A percentile compares a stretch with the other conserved stretches of the same genome.
phyloP scores from a whole-genome alignment of 768 basidiomycete genomes.

The Leccinum uliginosum region DNA sequence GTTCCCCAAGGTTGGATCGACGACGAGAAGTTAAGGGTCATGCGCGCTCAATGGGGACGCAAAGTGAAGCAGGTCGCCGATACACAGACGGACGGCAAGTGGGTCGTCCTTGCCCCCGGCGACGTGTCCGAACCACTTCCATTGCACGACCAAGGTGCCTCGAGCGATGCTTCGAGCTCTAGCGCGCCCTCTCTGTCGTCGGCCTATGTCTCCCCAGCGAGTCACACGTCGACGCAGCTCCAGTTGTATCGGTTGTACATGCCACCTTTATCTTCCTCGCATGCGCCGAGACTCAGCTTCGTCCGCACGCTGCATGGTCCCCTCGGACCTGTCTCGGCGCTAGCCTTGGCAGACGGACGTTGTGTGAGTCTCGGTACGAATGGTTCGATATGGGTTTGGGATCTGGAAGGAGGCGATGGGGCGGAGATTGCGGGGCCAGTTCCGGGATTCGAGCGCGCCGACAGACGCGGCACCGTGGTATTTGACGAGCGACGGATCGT shows the following conservation, averaged over 20 bases:
- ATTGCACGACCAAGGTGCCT: slow-evolving; percentile 11
- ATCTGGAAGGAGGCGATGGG: slow-evolving; percentile 56
- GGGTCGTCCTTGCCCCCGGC: slow-evolving; percentile 72
- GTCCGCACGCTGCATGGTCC: slow-evolving; percentile 71
- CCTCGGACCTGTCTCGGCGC: slow-evolving; percentile 56
- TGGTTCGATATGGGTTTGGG: slow-evolving; percentile 84
- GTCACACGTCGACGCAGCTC: slow-evolving; percentile 49
- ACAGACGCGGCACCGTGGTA: slow-evolving; percentile 42
- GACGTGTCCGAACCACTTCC: slow-evolving; percentile 26
- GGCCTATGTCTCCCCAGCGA: slow-evolving; percentile 31
- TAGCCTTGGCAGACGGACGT: slow-evolving; percentile 76
- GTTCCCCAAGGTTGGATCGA: slow-evolving; percentile 72
- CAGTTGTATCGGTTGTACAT: slow-evolving; percentile 74
- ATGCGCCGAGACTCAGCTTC: slow-evolving; percentile 64
- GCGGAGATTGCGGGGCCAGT: slow-evolving; percentile 29
- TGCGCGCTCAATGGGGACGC: slow-evolving; percentile 76
- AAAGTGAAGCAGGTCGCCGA: slow-evolving; percentile 69
- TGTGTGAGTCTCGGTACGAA: slow-evolving; percentile 72
- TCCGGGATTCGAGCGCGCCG: slow-evolving; percentile 33
- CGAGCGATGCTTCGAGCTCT: slow-evolving; percentile 20
- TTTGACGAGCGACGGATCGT: slow-evolving; percentile 78
- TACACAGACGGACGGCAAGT: slow-evolving; percentile 81
- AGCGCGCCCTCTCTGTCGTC: slow-evolving; percentile 23
- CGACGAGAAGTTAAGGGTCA: slow-evolving; percentile 51
- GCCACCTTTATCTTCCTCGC: slow-evolving; percentile 47